phyloP scores from a whole-genome alignment of 169 alveolate species.

The Eimeria maxima region DNA sequence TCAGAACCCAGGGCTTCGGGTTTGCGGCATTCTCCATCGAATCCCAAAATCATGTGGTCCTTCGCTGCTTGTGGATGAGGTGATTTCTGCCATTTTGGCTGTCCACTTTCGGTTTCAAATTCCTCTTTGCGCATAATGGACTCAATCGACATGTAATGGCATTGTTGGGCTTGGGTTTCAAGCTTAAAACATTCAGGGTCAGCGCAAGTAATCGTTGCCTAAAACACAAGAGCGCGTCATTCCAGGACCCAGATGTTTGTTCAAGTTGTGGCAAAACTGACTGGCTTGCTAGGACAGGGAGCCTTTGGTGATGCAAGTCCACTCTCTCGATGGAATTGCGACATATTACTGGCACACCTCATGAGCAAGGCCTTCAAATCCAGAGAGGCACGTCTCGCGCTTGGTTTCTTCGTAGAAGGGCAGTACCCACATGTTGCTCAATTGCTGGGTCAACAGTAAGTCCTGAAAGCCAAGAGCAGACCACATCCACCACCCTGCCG shows the following conservation, averaged over 20 bases:
- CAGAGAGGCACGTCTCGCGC: conserved; percentile 76
- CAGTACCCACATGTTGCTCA: conserved; percentile 78
- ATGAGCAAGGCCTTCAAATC: conserved; percentile 72
- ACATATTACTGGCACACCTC: background rate
- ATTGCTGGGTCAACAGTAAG: conserved; percentile 74
- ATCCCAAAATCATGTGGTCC: conserved; percentile 61
- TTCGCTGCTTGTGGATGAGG: background rate
- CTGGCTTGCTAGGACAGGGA: background rate
- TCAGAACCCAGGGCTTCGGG: conserved; percentile 56
- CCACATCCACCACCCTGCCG: background rate
- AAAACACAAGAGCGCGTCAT: background rate
- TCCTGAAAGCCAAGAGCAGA: conserved; percentile 51
- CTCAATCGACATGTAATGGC: conserved; percentile 54
- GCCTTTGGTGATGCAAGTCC: too few relatives aligned
- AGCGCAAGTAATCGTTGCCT: conserved; percentile 60
- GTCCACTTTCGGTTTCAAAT: conserved; percentile 12
- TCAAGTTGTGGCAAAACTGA: background rate
- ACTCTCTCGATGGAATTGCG: background rate
- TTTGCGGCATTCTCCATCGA: conserved; percentile 58
- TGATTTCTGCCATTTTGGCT: background rate
- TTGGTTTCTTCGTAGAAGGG: conserved; percentile 69
- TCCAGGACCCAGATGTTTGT: background rate
- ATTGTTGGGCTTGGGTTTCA: conserved; percentile 61
- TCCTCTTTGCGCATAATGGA: conserved; percentile 73
- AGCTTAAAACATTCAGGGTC: conserved; percentile 77